Evolutionary conservation across 148 eudicot species (phyloP).

Genomic region (Silene uniflora): DNA sequence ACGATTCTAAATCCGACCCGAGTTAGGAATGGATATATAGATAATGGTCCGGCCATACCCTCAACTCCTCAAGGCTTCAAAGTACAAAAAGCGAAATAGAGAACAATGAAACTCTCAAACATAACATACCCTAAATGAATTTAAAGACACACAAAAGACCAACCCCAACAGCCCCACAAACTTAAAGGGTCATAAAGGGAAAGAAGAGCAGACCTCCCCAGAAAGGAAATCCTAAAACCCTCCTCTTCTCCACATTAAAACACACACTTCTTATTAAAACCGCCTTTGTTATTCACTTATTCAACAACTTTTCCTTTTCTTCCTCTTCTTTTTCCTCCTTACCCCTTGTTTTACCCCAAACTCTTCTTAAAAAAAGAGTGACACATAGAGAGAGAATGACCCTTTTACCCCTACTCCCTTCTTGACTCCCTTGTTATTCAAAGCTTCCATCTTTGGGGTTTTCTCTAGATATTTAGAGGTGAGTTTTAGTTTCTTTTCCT

Average conservation of each 20-base stretch:
- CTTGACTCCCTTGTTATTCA: neutral
- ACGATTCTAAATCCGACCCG: neutral
- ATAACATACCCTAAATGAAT: conserved; percentile 20
- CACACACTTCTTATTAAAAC: neutral
- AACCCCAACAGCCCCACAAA: neutral
- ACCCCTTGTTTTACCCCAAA: neutral
- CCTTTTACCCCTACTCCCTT: neutral
- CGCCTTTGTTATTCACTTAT: conserved; percentile 8
- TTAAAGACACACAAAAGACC: neutral
- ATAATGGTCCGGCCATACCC: neutral
- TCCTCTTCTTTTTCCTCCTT: too few relatives aligned
- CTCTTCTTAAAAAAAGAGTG: neutral
- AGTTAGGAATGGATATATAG: neutral
- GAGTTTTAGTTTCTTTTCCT: neutral
- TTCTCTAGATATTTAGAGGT: conserved; percentile 4
- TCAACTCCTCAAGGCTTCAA: neutral
- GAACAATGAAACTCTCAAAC: neutral
- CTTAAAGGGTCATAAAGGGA: neutral
- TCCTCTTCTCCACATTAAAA: neutral
- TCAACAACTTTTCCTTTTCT: too few relatives aligned
- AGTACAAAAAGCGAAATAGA: neutral
- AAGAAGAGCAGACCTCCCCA: conserved; percentile 14
- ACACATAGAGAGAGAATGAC: conserved; percentile 11
- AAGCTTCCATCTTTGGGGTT: conserved; percentile 2
- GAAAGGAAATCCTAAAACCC: conserved; percentile 18